These are phyloP conservation scores for Pythium aristosporum DNA, from an alignment of 352 stramenopile genomes.

Conservation along the genomic window DNA sequence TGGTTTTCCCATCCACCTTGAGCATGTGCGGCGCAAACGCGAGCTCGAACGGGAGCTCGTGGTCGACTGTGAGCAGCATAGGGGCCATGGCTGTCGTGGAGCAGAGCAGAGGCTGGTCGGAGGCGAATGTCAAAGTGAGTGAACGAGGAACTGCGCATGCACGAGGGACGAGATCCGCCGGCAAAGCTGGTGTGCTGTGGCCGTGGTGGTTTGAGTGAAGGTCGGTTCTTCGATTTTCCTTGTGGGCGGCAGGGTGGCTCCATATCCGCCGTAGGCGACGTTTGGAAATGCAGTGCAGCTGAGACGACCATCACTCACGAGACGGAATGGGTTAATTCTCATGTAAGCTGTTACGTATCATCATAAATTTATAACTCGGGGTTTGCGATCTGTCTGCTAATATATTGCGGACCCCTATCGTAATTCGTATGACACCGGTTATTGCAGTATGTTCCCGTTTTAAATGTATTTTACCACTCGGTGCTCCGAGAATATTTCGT, in stretches of 20 bases:
- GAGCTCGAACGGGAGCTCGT: neutral
- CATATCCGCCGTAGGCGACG: neutral
- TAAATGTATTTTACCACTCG: too few relatives aligned
- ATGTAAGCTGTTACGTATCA: neutral
- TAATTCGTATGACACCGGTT: too few relatives aligned
- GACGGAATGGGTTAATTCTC: constrained; percentile 10
- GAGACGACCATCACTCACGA: constrained; percentile 11
- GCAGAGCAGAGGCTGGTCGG: neutral
- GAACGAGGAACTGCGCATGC: too few relatives aligned
- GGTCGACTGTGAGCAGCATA: constrained; percentile 2
- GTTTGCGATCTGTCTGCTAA: neutral
- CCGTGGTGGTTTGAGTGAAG: constrained; percentile 1
- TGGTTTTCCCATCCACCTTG: neutral
- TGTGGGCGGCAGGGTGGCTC: neutral
- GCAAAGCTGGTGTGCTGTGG: too few relatives aligned
- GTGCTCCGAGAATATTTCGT: too few relatives aligned
- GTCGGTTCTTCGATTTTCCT: constrained; percentile 2
- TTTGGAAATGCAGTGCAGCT: neutral
- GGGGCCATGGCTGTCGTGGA: constrained; percentile 2
- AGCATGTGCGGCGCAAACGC: constrained; percentile 3
- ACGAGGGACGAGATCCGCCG: too few relatives aligned
- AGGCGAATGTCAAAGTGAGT: neutral
- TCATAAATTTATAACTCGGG: neutral
- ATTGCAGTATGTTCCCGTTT: too few relatives aligned
- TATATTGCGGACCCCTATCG: neutral